A percentile compares a stretch with the other conserved stretches of the same genome.
phyloP scores from a whole-genome alignment of 2,329 filamentous ascomycete genomes.

The Diaporthe longicolla region DNA sequence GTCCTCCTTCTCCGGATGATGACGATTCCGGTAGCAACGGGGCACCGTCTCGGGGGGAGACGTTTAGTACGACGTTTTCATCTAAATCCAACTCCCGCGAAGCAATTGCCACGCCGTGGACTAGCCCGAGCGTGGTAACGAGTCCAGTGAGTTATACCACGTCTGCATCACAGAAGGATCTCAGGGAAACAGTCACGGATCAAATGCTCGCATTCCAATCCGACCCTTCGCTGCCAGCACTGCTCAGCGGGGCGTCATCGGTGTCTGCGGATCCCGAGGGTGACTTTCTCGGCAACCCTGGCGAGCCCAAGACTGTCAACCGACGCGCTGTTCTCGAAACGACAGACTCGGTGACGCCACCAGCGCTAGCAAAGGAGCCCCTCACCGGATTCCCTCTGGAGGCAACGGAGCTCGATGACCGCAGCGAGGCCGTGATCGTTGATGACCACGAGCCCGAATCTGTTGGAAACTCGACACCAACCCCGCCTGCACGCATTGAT shows the following conservation, averaged over 20 bases:
- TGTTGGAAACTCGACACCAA: constrained; percentile 43
- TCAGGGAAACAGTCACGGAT: constrained; percentile 62
- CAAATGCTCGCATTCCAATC: constrained; percentile 70
- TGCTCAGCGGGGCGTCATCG: constrained; percentile 75
- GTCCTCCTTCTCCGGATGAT: constrained; percentile 63
- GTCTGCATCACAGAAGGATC: constrained; percentile 55
- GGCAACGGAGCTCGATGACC: constrained; percentile 51
- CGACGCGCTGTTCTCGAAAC: constrained; percentile 64
- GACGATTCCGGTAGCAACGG: constrained; percentile 53
- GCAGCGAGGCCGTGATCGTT: constrained; percentile 49
- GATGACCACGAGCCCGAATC: constrained; percentile 47
- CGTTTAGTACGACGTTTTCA: constrained; percentile 62
- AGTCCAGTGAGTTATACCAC: constrained; percentile 62
- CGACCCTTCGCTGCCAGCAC: constrained; percentile 74
- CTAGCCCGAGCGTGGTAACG: constrained; percentile 67
- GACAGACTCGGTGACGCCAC: constrained; percentile 68
- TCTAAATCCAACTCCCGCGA: constrained; percentile 67
- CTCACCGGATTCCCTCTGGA: constrained; percentile 63
- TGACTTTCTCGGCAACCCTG: constrained; percentile 69
- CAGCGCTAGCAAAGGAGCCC: constrained; percentile 64
- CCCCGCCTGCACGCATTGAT: constrained; percentile 49
- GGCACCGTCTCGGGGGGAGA: constrained; percentile 57
- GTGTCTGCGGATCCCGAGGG: constrained; percentile 74
- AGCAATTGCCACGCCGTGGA: constrained; percentile 64
- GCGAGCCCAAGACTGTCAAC: constrained; percentile 63